Conservation (phyloP, 306 rosid genomes). For the Phaseolus lunatus region DNA sequence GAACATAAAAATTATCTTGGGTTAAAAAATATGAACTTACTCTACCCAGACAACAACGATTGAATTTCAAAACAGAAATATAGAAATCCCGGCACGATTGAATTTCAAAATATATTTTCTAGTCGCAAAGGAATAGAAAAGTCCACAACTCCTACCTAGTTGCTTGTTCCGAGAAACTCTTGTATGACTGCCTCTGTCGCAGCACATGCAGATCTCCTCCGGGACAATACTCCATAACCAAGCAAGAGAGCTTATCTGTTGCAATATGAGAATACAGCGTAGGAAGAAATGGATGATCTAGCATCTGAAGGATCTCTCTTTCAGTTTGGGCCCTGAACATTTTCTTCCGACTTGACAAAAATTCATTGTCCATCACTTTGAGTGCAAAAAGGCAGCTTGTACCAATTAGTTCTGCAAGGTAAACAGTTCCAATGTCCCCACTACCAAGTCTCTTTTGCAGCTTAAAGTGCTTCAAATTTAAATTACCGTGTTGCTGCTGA, state of each 20-base stretch:
- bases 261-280: constrained; percentile 78
- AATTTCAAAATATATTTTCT: constrained; percentile 33
- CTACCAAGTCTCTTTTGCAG: constrained; percentile 84
- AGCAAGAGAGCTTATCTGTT: constrained; percentile 85
- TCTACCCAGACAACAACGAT: constrained; percentile 11
- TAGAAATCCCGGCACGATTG: not conserved
- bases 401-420: constrained; percentile 87
- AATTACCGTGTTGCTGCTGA: constrained; percentile 77
- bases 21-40: not conserved
- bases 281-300: constrained; percentile 99
- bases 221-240: constrained; percentile 95
- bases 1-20: not conserved
- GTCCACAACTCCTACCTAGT: constrained; percentile 63
- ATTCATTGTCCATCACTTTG: constrained; percentile 95
- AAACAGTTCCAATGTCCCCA: constrained; percentile 98
- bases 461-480: constrained; percentile 81
- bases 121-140: constrained; percentile 21
- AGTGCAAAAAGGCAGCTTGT: constrained; percentile 83
- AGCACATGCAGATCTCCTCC: constrained; percentile 96
- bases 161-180: constrained; percentile 89
- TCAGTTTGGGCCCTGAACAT: constrained; percentile 92
- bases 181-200: constrained; percentile 84
- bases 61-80: constrained; percentile 11
- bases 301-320: constrained; percentile 86
- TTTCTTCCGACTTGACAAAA: constrained; percentile 80